Conservation (phyloP, 2,329 filamentous ascomycete genomes). For the Penicillium corylophilum region DNA sequence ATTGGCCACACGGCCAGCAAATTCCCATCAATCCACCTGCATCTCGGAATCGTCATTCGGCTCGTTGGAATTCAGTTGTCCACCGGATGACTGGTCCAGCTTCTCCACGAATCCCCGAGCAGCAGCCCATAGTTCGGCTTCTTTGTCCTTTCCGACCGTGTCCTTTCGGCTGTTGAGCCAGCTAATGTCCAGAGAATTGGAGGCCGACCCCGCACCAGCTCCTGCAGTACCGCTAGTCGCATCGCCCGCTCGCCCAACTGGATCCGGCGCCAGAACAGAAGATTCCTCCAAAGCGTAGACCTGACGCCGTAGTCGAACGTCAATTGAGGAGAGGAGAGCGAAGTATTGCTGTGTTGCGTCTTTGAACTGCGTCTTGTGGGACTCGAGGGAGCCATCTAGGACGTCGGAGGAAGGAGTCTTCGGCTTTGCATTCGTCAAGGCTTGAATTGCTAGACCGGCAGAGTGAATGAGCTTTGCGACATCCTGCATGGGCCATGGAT, state of each 20-base stretch:
- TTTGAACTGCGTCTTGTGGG: slow-evolving; percentile 62
- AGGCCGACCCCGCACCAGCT: slow-evolving; percentile 13
- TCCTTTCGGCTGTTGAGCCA: slow-evolving; percentile 85
- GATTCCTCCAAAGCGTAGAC: slow-evolving; percentile 81
- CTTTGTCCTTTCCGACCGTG: slow-evolving; percentile 78
- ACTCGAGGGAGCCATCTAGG: slow-evolving; percentile 48
- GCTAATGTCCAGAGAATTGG: slow-evolving; percentile 73
- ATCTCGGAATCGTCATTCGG: slow-evolving; percentile 31
- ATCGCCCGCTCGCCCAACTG: slow-evolving; percentile 33
- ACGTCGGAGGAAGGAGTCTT: slow-evolving; percentile 28
- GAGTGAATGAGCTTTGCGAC: slow-evolving; percentile 56
- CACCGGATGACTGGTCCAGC: slow-evolving; percentile 22
- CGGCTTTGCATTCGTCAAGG: slow-evolving; percentile 56
- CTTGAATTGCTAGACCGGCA: slow-evolving; percentile 62
- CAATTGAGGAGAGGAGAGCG: slow-evolving; percentile 68
- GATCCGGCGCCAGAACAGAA: slow-evolving; percentile 61
- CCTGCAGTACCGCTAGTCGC: slow-evolving; percentile 30
- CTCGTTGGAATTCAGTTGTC: slow-evolving; percentile 9
- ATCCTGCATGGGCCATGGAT: slow-evolving; percentile 36
- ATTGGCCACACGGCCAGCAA: not conserved
- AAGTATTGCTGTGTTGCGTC: slow-evolving; percentile 62
- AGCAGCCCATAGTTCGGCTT: slow-evolving; percentile 72
- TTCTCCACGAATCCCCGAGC: slow-evolving; percentile 56
- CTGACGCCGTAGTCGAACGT: slow-evolving; percentile 71
- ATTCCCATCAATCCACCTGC: slow-evolving; percentile 38